A percentile compares a stretch with the other conserved stretches of the same genome.
Evolutionary conservation across 192 early-diverging fungal species (phyloP).

Genomic region (Backusella psychrophila): DNA sequence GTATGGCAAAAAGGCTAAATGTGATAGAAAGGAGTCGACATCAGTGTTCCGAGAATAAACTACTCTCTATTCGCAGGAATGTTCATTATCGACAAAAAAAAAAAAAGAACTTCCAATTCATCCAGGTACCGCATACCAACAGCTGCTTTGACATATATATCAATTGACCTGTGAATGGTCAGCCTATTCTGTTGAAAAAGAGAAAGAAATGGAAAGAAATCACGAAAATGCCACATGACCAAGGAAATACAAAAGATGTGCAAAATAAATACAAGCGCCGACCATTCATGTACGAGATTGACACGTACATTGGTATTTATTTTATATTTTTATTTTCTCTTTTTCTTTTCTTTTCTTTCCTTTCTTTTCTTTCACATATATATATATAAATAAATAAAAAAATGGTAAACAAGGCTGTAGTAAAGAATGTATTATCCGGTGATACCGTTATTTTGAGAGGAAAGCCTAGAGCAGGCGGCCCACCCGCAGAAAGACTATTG

Average conservation of each 20-base stretch:
- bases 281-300: neutral
- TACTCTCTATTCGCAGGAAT: too few species aligned
- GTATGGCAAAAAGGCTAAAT: too few species aligned
- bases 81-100: too few species aligned
- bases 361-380: neutral
- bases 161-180: too few species aligned
- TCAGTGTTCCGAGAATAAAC: too few species aligned
- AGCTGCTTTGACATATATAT: too few species aligned
- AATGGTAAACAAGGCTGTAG: slow-evolving; percentile 56
- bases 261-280: neutral
- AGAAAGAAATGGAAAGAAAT: too few species aligned
- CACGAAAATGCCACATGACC: neutral
- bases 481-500: slow-evolving; percentile 84
- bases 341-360: neutral
- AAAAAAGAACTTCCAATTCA: too few species aligned
- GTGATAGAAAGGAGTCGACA: too few species aligned
- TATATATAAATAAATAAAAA: neutral
- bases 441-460: slow-evolving; percentile 90
- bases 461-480: slow-evolving; percentile 69
- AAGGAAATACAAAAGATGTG: neutral
- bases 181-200: too few species aligned
- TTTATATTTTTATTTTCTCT: neutral
- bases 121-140: too few species aligned
- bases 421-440: slow-evolving; percentile 90
- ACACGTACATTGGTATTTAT: neutral